Evolutionary conservation across 495 filamentous ascomycete genomes (phyloP), one percentile per base, ranked within the genome.

Genomic region (Rostrohypoxylon terebratum): DNA sequence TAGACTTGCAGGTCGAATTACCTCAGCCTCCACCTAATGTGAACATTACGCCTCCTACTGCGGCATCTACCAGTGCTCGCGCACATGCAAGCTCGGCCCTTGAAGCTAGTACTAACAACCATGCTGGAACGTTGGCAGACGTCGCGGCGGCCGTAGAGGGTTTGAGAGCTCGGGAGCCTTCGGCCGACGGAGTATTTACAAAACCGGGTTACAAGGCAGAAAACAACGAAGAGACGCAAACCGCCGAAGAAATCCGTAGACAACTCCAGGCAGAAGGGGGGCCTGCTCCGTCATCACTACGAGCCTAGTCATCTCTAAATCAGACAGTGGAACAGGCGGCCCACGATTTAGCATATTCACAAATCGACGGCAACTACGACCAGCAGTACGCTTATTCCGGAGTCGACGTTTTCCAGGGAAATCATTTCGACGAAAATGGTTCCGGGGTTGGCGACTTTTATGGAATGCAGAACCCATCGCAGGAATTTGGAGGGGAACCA

Each of bases 1-100:
- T 97, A 54, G 94, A 97, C 65, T 83, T 88, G 10, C 89, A 93
- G 69, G 91, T 91, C 69, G 93, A 96, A 73, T 90, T 91, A 55
- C 96, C 96, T 0, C 92, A 91, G 48, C 90, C 94, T 8, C 96
- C 96, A 0, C 78, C 83, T 0, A 85, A 81, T 55, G 61, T 85
- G 25, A 82, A 77, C 63, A 77, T 85, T 9, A 60, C 75, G 5
- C 77, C 75, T 4, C 80, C 82, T 81, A 2, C 87, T 88, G 67
- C 88, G 38, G 63, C 91, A 53, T 87, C 90, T 50, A 58, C 60
- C 65, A 73, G 69, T 36, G 67, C 59, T 57, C 67, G 72, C 25
- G 72, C 75, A 16, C 74, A 73, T 63, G 73, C 73, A 53, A 68
- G 51, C 63, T 45, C 66, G 57, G 63, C 61, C 74, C 66, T 50